phyloP scores from a whole-genome alignment of 2,329 filamentous ascomycete genomes.

The Leptosphaerulina australis region DNA sequence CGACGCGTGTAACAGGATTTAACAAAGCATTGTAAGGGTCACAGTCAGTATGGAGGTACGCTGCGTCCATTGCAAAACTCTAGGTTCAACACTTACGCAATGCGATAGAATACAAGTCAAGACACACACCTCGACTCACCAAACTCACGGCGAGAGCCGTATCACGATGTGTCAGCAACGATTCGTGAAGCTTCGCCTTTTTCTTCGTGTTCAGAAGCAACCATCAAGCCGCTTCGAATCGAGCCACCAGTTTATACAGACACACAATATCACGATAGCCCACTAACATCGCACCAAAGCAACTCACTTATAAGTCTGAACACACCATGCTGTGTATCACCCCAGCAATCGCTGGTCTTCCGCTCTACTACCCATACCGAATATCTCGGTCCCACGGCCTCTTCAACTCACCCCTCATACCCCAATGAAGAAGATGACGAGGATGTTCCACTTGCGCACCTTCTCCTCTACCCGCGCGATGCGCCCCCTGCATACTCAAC shows the following conservation, averaged over 20 bases:
- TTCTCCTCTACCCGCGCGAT: constrained; percentile 28
- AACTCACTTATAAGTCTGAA: background rate
- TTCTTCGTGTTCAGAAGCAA: background rate
- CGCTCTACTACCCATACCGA: background rate
- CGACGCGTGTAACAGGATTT: constrained; percentile 1
- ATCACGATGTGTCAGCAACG: background rate
- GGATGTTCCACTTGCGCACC: constrained; percentile 32
- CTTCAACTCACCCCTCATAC: background rate
- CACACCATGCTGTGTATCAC: background rate
- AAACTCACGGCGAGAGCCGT: background rate
- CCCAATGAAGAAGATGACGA: constrained; percentile 20
- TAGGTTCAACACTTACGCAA: background rate
- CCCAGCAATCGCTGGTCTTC: background rate
- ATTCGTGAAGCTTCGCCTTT: background rate
- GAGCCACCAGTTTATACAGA: constrained; percentile 9
- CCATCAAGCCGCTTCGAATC: background rate
- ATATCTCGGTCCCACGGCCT: background rate
- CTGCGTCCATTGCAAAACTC: background rate
- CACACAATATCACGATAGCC: background rate
- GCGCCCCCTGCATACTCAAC: constrained; percentile 31
- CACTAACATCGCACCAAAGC: constrained; percentile 19
- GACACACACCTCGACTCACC: background rate
- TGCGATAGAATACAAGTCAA: background rate
- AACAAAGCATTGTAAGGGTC: constrained; percentile 1
- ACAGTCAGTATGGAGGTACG: constrained; percentile 12